Conservation (phyloP, 2,329 filamentous ascomycete genomes). For the Aspergillus pseudoglaucus region DNA sequence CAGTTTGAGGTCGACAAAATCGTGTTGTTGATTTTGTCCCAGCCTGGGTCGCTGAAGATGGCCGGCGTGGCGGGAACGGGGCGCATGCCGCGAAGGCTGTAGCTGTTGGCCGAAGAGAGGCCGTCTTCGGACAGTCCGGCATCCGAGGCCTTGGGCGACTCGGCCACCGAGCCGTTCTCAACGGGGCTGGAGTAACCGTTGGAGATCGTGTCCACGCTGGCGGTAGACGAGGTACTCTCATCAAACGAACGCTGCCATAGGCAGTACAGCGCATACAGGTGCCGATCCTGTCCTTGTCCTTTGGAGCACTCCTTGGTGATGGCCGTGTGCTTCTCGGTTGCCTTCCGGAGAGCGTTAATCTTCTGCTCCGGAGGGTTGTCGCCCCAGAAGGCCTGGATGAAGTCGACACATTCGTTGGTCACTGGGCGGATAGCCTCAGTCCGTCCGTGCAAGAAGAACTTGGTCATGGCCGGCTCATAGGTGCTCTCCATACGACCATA, state of each 20-base stretch:
- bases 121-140: conserved; percentile 37
- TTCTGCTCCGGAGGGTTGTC: conserved; percentile 78
- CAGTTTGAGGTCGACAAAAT: conserved; percentile 98
- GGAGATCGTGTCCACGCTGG: conserved; percentile 46
- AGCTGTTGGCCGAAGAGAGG: conserved; percentile 46
- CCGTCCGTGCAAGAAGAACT: conserved; percentile 83
- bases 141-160: conserved; percentile 28
- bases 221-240: conserved; percentile 51
- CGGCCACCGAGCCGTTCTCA: conserved; percentile 22
- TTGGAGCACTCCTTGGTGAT: conserved; percentile 81
- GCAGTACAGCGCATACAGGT: conserved; percentile 88
- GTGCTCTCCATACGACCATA: conserved; percentile 92
- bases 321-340: conserved; percentile 73
- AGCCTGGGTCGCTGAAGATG: conserved; percentile 81
- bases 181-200: conserved; percentile 60
- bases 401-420: conserved; percentile 74
- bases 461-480: conserved; percentile 98
- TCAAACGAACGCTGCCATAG: conserved; percentile 90
- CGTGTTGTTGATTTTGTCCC: conserved; percentile 92
- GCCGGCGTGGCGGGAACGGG: conserved; percentile 52
- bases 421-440: conserved; percentile 91
- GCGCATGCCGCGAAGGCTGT: conserved; percentile 46
- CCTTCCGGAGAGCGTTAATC: conserved; percentile 74
- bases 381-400: conserved; percentile 90
- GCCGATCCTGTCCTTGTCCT: conserved; percentile 83